A percentile compares a stretch with the other conserved stretches of the same genome.
phyloP scores from a whole-genome alignment of 1,284 basidiomycete species.

The Austroboletus novae-zelandiae region DNA sequence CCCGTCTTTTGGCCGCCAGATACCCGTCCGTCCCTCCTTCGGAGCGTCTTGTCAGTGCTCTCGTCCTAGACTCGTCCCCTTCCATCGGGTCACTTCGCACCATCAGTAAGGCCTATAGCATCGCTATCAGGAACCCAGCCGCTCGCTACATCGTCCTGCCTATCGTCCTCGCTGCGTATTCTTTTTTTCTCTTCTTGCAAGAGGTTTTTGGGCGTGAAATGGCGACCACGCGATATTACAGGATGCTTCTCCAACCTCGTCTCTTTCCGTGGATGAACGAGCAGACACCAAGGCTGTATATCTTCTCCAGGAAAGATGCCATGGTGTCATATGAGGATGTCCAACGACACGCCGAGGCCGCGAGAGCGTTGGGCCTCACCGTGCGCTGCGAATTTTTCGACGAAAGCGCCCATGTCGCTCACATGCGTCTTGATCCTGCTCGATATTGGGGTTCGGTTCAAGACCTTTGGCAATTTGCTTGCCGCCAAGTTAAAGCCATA shows the following conservation, averaged over 20 bases:
- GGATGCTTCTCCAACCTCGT: constrained; percentile 33
- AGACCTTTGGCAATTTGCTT: constrained; percentile 24
- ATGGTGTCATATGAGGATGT: constrained; percentile 44
- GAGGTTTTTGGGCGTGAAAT: constrained; percentile 16
- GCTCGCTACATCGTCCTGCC: constrained; percentile 24
- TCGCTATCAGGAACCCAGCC: constrained; percentile 37
- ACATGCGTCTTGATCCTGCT: constrained; percentile 47
- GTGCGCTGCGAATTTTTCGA: constrained; percentile 43
- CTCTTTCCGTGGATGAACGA: constrained; percentile 45
- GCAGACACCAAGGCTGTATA: constrained; percentile 50
- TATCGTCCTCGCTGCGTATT: constrained; percentile 25
- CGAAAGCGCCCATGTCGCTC: constrained; percentile 53
- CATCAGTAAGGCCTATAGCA: constrained; percentile 40
- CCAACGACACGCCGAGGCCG: constrained; percentile 39
- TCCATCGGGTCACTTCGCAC: constrained; percentile 33
- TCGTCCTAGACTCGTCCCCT: constrained; percentile 55
- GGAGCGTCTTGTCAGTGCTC: constrained; percentile 27
- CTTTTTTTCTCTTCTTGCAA: constrained; percentile 12
- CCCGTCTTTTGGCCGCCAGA: constrained; percentile 34
- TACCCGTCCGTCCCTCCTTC: constrained; percentile 13
- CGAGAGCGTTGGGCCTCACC: constrained; percentile 36
- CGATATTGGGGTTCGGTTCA: constrained; percentile 26
- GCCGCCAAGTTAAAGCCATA: neutral
- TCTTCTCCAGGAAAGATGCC: constrained; percentile 51
- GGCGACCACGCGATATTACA: constrained; percentile 24